Evolutionary conservation across 306 rosid species (phyloP).

Genomic region (Fragaria iinumae): DNA sequence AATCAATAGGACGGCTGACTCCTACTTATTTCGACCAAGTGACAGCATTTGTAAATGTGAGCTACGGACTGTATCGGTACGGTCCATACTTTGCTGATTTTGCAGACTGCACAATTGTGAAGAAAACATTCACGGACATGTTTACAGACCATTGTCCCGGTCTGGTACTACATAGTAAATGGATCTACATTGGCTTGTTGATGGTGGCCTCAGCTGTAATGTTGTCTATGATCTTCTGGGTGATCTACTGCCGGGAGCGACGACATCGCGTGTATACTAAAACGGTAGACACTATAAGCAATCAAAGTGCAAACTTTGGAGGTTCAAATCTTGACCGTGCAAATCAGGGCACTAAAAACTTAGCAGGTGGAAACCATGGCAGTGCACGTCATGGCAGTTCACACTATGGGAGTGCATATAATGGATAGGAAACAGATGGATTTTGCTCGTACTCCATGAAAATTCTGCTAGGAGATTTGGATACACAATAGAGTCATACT

Average conservation of each 20-base stretch:
- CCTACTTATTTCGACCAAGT: constrained; percentile 47
- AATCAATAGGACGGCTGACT: constrained; percentile 53
- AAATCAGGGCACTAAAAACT: neutral
- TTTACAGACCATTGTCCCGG: constrained; percentile 50
- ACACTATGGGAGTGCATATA: neutral
- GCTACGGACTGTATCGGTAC: constrained; percentile 55
- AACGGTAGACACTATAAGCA: constrained; percentile 12
- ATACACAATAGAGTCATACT: neutral
- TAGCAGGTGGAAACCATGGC: neutral
- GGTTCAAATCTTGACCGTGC: neutral
- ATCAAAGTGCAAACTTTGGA: neutral
- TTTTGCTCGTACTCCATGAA: neutral
- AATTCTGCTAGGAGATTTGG: neutral
- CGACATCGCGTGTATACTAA: constrained; percentile 69
- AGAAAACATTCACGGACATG: constrained; percentile 54
- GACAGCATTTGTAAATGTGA: constrained; percentile 45
- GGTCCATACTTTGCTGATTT: constrained; percentile 60
- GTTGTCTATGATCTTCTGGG: constrained; percentile 67
- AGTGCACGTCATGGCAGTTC: neutral
- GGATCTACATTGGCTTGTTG: constrained; percentile 54
- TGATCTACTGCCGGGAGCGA: constrained; percentile 58
- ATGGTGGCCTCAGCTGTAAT: constrained; percentile 61
- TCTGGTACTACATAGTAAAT: constrained; percentile 28
- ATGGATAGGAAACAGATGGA: neutral
- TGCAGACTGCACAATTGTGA: constrained; percentile 58